Evolutionary conservation across 208 protist species (phyloP), one percentile per base, ranked within the genome.

Genomic region (Leishmania mexicana): DNA sequence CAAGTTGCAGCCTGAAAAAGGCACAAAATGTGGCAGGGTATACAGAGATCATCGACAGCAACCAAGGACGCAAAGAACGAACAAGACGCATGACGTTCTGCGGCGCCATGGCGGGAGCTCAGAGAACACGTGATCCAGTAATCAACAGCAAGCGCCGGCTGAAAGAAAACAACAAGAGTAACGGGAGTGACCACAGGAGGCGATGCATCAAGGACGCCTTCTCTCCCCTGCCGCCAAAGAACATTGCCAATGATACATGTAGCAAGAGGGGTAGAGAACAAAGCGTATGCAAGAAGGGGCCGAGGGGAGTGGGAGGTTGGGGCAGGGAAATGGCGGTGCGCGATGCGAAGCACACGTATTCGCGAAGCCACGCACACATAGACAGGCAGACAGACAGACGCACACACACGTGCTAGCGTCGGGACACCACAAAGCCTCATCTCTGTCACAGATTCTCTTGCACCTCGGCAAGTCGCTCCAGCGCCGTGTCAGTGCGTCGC

Each of bases 121-220:
- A 35, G 31, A 11, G 13, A 11, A 21, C 31, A 4, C 31, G 15
- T 8, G 3, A 68, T 6, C 5, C 4, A 21, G 15, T 11, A 40
- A 68, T 40, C 3, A 68, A 40, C 31, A 68, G 62, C 51, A 31
- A 78, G 75, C 62, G 65, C 19, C 19, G 17, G 10, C 7, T 60
- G 75, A 62, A 35, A 47, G 74, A 64, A 54, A 76, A 75, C 65
- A 76, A 67, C 75, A 79, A 40, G 35, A 81, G n/a, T 75, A 76
- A 79, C 28, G 31, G 31, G 31, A 68, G 62, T 10, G 11, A 4
- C 2, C 45, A 4, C 38, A 31, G 24, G 17, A 58, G 6, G 51
- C 5, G 15, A 54, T 54, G 51, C 17, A 21, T 21, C 51, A 54
- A 13, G 51, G 10, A 8, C 45, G 45, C 45, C 45, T 0, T 8